Base-by-base conservation (phyloP, 768 basidiomycete species). In the Tephrocybe sp. region DNA sequence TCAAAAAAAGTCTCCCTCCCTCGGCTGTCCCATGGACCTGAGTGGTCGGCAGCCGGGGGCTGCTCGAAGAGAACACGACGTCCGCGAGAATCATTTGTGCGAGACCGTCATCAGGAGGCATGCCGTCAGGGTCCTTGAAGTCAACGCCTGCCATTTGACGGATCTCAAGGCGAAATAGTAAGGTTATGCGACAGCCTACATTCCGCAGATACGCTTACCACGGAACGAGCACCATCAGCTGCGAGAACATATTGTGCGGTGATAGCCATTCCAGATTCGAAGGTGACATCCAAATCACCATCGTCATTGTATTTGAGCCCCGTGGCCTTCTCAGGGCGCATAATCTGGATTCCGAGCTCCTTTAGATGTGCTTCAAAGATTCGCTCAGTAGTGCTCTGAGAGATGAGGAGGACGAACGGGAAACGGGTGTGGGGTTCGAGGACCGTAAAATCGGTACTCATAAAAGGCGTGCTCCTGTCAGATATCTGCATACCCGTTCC, bases 141-240 rank as follows among this genome's bases (percentile, higher is more conserved):
- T 61, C 60, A 39, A 81, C 69, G 1, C 71, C 70, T 1, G 68
- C 61, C 34, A 66, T 49, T 16, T 65, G 57, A 38, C 79, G 77
- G 21, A 80, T 58, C 79, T 81, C 42, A 31, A 7, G 15, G 33
- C 27, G 23, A 44, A 47, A 22, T 19, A 12, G 9, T 23, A 57
- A 27, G 21, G 45, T 8, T n/a, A 25, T 37, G 6, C 24, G 34
- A 39, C 11, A 33, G 8, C 29, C 15, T 30, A 11, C 27, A 8
- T 34, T 16, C 6, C 7, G n/a, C 22, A 42, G 8, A 5, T 11
- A 29, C 5, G 42, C 53, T 57, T 55, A 79, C 79, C 27, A 59
- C 55, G 0, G 78, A 81, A 49, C 59, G 68, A 2, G 76, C 63
- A 3, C 80, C 79, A 56, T 82, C 79, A 4, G 79, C 77, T 19